phyloP scores from a whole-genome alignment of 2,329 filamentous ascomycete species.

The Trichoderma cornu-damae region DNA sequence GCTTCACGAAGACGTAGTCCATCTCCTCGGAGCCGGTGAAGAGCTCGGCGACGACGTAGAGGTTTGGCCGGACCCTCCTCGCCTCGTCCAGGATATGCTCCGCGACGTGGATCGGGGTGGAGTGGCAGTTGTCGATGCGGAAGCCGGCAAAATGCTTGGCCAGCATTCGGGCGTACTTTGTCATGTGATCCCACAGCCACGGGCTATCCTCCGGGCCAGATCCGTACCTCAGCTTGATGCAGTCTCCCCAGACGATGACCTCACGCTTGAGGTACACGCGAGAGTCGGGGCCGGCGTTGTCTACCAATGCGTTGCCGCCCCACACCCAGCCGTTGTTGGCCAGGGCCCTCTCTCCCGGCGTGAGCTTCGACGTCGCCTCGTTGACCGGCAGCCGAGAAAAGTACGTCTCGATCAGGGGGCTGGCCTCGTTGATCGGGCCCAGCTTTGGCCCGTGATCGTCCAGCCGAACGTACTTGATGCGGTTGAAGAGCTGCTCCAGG shows the following conservation, averaged over 20 bases:
- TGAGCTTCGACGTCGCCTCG: slow-evolving; percentile 69
- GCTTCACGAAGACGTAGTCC: slow-evolving; percentile 93
- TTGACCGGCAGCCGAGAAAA: slow-evolving; percentile 86
- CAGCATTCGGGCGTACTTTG: slow-evolving; percentile 82
- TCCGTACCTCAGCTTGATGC: slow-evolving; percentile 93
- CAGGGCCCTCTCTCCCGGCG: slow-evolving; percentile 69
- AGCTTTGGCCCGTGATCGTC: slow-evolving; percentile 85
- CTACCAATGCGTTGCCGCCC: slow-evolving; percentile 89
- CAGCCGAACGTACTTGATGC: slow-evolving; percentile 91
- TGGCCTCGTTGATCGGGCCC: slow-evolving; percentile 70
- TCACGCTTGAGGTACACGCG: slow-evolving; percentile 92
- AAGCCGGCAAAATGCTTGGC: slow-evolving; percentile 94
- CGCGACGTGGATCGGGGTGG: slow-evolving; percentile 88
- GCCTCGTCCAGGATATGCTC: slow-evolving; percentile 94
- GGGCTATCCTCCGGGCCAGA: slow-evolving; percentile 75
- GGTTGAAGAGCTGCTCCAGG: slow-evolving; percentile 85
- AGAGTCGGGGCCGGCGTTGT: slow-evolving; percentile 86
- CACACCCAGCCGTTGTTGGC: slow-evolving; percentile 99
- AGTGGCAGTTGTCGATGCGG: slow-evolving; percentile 97
- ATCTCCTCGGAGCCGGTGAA: slow-evolving; percentile 95
- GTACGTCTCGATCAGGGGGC: slow-evolving; percentile 86
- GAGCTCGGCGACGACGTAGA: slow-evolving; percentile 90
- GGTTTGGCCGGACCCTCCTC: slow-evolving; percentile 76
- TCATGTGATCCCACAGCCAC: slow-evolving; percentile 95
- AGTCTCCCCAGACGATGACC: slow-evolving; percentile 97